Base-by-base conservation (phyloP, 345 rosid species). In the Chamaenerion angustifolium region DNA sequence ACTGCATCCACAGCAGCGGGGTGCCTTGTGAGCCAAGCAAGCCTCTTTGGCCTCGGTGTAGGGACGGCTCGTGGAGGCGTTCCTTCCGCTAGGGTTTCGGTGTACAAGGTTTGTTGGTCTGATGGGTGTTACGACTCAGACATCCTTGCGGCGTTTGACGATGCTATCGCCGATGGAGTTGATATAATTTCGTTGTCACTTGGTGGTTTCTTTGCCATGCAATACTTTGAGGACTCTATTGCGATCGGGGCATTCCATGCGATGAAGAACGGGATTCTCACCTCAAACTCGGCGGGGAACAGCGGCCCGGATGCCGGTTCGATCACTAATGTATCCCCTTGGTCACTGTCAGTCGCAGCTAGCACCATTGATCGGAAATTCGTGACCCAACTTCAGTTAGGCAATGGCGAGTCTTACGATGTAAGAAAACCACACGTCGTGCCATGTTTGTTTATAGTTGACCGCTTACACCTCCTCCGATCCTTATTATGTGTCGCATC, bases 31-130 rank as follows among this genome's bases (percentile, higher is more conserved):
- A 15, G 19, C 27, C 40, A 42, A 35, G 74, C 69, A 13, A 66
- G 60, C 49, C 67, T 56, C 40, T 56, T 31, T 1, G 72, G 72
- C 1, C 60, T 69, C 12, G 71, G 51, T 2, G 21, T 48, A 14
- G 75, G 79, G 18, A 56, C 56, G 10, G 79, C 79, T 16, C 57
- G 73, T 16, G 72, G 72, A 1, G 66, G 65, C 10, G 68, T 59
- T 16, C 70, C 78, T 8, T 31, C 48, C 1, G 70, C 72, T 4
- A 44, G 70, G n/a, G 59, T 74, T 13, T 70, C 75, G 1, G 55
- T 64, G 14, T 74, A 74, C 68, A 70, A 70, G 58, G 69, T 70
- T 1, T 74, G 75, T 46, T 70, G 79, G 78, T 16, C 48, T 0
- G 49, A 6, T n/a, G 79, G 68, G 3, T 74, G 79, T 41, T 10